Evolutionary conservation across 2,329 filamentous ascomycete species (phyloP), one percentile per base, ranked within the genome.

Genomic region (Aspergillus sp.): DNA sequence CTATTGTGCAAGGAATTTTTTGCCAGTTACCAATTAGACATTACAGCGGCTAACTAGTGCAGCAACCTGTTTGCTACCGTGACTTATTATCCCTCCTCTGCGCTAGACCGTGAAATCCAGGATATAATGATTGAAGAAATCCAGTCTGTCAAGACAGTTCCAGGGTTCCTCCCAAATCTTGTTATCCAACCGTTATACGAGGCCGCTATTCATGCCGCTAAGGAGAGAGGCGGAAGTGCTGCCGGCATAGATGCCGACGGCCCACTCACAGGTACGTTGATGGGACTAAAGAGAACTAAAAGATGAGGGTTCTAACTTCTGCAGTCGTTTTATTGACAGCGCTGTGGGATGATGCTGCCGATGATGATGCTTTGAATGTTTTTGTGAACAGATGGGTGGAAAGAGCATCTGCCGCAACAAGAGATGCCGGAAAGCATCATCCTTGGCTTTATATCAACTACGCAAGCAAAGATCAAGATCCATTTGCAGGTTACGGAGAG

Each of bases 381-480:
- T 51, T 51, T 37, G 26, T 37, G 3, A 27, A 10, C 10, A 37
- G 26, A 4, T 37, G 35, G 50, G 50, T 48, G 5, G 33, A 37
- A 40, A 51, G 51, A 11, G 30, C 40, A 5, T 33, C 40, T 37
- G 10, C 35, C 11, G 35, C 19, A n/a, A 37, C 32, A 10, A 13
- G 1, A 42, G 46, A 40, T 5, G 50, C 8, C 29, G 45, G 32
- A 37, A 51, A 52, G 43, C 48, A 45, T 50, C 56, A 54, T 26
- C 40, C 47, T 11, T 73, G 58, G 45, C 46, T 64, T 7, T 72
- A 72, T 43, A 65, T 72, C 58, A 73, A 72, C 49, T 72, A 73
- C 28, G 6, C 55, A 59, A 48, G 62, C 52, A 26, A 62, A 27
- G 13, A 27, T 6, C 35, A 71, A 45, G 58, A 62, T 42, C 59